A percentile compares a stretch with the other conserved stretches of the same genome.
Conservation (phyloP, 2,329 filamentous ascomycete species). For the Emydomyces testavorans region DNA sequence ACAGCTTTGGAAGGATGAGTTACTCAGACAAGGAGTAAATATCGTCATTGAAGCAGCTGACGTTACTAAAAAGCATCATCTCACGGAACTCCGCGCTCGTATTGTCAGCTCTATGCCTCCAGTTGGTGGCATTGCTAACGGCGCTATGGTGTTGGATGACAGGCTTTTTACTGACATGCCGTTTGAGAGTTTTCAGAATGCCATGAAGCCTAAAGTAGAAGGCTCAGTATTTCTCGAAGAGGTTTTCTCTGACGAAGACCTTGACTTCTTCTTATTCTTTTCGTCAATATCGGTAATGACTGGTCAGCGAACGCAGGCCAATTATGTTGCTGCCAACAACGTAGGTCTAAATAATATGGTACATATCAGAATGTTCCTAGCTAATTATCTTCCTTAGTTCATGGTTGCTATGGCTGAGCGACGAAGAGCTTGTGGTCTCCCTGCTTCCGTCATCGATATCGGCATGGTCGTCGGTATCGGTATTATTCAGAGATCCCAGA, state of each 20-base stretch:
- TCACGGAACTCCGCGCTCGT: constrained; percentile 9
- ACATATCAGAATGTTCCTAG: too few species aligned
- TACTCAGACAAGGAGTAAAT: constrained; percentile 12
- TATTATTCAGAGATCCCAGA: too few species aligned
- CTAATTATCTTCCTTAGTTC: too few species aligned
- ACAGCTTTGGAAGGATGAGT: neutral
- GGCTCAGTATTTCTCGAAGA: constrained; percentile 25
- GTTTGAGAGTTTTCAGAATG: constrained; percentile 23
- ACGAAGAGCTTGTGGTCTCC: neutral
- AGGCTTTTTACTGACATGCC: constrained; percentile 25
- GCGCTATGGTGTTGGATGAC: constrained; percentile 38
- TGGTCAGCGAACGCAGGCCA: constrained; percentile 16
- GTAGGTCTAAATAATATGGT: too few species aligned
- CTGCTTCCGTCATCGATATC: constrained; percentile 7
- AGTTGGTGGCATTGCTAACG: constrained; percentile 31
- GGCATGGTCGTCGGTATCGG: neutral
- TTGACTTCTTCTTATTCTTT: constrained; percentile 16
- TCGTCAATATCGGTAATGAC: constrained; percentile 12
- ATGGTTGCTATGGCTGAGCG: constrained; percentile 27
- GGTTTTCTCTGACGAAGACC: constrained; percentile 20
- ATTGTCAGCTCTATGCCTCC: constrained; percentile 20
- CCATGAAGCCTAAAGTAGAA: constrained; percentile 31
- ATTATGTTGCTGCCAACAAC: constrained; percentile 15
- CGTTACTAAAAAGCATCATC: constrained; percentile 13
- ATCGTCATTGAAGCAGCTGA: constrained; percentile 14